phyloP scores from a whole-genome alignment of 139 green algal genomes.

The Ostreobium quekettii region DNA sequence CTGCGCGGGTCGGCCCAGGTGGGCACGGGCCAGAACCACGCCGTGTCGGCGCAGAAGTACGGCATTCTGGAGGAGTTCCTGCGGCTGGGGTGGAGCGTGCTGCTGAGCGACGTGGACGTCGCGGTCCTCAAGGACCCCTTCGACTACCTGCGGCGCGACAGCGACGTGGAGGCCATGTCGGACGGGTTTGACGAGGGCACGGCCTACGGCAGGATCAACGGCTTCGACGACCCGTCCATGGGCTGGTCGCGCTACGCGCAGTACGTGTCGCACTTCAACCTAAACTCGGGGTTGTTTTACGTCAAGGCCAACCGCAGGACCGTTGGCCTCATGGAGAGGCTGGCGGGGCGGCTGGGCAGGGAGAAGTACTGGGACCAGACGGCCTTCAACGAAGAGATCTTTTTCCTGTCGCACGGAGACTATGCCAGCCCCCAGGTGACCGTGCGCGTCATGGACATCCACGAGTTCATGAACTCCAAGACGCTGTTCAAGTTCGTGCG shows the following conservation, averaged over 20 bases:
- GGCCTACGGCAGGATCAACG: constrained; percentile 82
- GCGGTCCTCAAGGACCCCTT: constrained; percentile 63
- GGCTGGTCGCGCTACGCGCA: constrained; percentile 73
- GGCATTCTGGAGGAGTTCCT: constrained; percentile 86
- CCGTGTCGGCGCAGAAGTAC: constrained; percentile 76
- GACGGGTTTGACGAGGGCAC: constrained; percentile 75
- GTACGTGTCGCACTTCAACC: constrained; percentile 62
- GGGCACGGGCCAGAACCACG: constrained; percentile 57
- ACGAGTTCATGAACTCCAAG: constrained; percentile 85
- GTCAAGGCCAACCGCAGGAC: constrained; percentile 58
- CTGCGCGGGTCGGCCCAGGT: constrained; percentile 29
- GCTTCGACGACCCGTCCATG: constrained; percentile 80
- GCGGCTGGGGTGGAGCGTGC: constrained; percentile 75
- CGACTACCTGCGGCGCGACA: constrained; percentile 58
- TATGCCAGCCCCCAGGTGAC: constrained; percentile 60
- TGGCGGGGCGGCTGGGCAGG: constrained; percentile 51
- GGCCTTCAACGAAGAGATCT: constrained; percentile 85
- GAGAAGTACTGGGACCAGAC: constrained; percentile 84
- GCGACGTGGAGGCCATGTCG: constrained; percentile 68
- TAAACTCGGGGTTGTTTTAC: constrained; percentile 86
- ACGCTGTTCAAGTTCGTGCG: constrained; percentile 60
- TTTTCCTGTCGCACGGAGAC: constrained; percentile 68
- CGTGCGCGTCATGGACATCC: constrained; percentile 68
- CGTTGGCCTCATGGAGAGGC: constrained; percentile 46
- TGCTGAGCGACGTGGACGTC: constrained; percentile 94